These are phyloP conservation scores for Botrytis squamosa DNA, from an alignment of 2,329 filamentous ascomycete genomes.

Conservation along the genomic window DNA sequence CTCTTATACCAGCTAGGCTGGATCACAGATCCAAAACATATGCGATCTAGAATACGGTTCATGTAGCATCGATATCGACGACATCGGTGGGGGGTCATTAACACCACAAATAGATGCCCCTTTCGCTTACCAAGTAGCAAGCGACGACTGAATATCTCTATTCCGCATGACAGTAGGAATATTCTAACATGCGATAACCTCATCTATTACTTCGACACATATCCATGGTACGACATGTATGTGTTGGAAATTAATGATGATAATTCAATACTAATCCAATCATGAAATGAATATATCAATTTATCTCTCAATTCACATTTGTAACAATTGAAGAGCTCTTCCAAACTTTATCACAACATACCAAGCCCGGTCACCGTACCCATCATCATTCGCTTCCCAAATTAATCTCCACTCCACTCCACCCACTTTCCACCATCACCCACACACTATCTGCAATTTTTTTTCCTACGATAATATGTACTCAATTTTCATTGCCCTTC, in stretches of 20 bases:
- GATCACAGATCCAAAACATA: too few relatives aligned
- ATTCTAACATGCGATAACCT: background rate
- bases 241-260: accelerated
- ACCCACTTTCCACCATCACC: background rate
- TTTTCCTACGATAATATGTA: background rate
- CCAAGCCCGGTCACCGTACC: background rate
- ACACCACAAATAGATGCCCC: background rate
- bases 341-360: background rate
- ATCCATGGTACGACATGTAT: background rate
- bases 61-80: background rate
- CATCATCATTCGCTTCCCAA: background rate
- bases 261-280: background rate
- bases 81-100: too few relatives aligned
- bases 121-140: background rate
- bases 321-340: background rate
- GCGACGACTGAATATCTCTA: background rate
- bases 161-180: background rate
- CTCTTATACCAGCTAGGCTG: too few relatives aligned
- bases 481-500: accelerated
- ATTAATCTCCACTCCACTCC: background rate
- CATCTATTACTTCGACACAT: too few relatives aligned
- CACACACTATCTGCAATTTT: background rate
- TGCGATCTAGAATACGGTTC: background rate
- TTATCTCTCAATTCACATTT: background rate
- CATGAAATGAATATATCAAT: background rate